Conservation (phyloP, 352 stramenopile species). For the Pythium periplocum region DNA sequence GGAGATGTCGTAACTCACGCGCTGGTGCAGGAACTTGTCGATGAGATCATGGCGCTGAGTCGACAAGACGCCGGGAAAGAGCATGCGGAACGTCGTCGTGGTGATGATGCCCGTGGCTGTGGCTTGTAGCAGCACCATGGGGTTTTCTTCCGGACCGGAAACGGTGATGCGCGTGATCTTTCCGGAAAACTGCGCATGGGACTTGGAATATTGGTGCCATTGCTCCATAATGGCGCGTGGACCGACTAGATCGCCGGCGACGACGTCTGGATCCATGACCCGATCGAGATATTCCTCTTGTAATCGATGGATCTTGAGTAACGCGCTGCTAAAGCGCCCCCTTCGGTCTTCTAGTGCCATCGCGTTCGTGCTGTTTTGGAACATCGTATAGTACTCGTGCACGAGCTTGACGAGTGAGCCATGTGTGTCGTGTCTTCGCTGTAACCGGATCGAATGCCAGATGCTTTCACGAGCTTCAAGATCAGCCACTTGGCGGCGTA, state of each 20-base stretch:
- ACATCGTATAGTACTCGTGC: slow-evolving; percentile 14
- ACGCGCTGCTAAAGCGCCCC: neutral
- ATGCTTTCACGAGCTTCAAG: slow-evolving; percentile 5
- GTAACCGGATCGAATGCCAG: slow-evolving; percentile 2
- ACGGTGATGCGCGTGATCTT: slow-evolving; percentile 2
- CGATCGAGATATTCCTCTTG: slow-evolving; percentile 6
- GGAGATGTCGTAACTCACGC: slow-evolving; percentile 12
- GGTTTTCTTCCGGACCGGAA: slow-evolving; percentile 4
- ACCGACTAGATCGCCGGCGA: slow-evolving; percentile 7
- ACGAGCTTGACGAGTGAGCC: slow-evolving; percentile 17
- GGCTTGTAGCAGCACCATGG: slow-evolving; percentile 11
- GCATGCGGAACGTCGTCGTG: slow-evolving; percentile 13
- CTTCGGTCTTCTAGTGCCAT: neutral
- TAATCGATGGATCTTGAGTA: slow-evolving; percentile 1
- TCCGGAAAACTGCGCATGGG: slow-evolving; percentile 9
- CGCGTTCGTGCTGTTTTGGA: slow-evolving; percentile 11
- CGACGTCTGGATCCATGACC: slow-evolving; percentile 10
- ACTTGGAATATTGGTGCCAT: slow-evolving; percentile 13
- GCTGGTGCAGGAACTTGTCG: slow-evolving; percentile 10
- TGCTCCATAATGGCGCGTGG: slow-evolving; percentile 14
- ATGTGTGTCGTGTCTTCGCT: slow-evolving; percentile 7
- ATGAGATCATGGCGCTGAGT: slow-evolving; percentile 4
- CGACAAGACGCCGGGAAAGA: slow-evolving; percentile 10
- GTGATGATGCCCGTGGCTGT: slow-evolving; percentile 13
- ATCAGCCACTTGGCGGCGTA: slow-evolving; percentile 18